A percentile compares a stretch with the other conserved stretches of the same genome.
These are phyloP conservation scores for Acer negundo DNA, from an alignment of 345 rosid species.

Conservation along the genomic window DNA sequence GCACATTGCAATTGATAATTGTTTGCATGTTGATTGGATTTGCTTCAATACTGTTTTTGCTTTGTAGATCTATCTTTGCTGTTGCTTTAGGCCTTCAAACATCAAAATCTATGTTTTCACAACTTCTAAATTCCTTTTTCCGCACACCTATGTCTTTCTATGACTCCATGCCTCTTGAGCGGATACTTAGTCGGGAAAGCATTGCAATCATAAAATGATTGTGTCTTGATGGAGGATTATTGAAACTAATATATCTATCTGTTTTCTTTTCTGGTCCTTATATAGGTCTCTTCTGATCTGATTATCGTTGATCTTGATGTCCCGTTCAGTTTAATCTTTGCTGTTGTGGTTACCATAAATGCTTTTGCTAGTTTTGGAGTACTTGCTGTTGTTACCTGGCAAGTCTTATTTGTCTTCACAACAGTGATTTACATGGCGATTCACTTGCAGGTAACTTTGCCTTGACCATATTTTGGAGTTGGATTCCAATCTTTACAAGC, in stretches of 20 bases:
- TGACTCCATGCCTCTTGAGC: constrained; percentile 75
- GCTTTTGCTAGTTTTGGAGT: constrained; percentile 69
- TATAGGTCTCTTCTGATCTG: constrained; percentile 72
- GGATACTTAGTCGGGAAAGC: constrained; percentile 72
- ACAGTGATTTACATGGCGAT: constrained; percentile 68
- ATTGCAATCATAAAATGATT: constrained; percentile 7
- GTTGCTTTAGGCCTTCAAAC: constrained; percentile 56
- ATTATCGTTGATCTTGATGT: constrained; percentile 90
- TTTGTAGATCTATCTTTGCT: constrained; percentile 43
- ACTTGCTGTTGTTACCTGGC: constrained; percentile 87
- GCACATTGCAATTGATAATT: constrained; percentile 45
- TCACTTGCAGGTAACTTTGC: constrained; percentile 67
- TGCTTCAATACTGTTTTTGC: constrained; percentile 39
- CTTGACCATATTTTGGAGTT: constrained; percentile 7
- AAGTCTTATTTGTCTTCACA: constrained; percentile 73
- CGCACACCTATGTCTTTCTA: constrained; percentile 78
- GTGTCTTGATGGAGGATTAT: neutral
- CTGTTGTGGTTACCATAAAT: constrained; percentile 64
- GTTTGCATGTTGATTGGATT: constrained; percentile 60
- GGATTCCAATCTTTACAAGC: neutral
- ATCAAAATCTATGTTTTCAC: constrained; percentile 66
- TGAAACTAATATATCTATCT: constrained; percentile 1
- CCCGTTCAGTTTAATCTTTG: constrained; percentile 64
- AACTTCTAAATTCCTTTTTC: constrained; percentile 69
- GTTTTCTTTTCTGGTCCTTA: neutral